Conservation (phyloP, 179 eudicot genomes). For the Beta macrorhiza region DNA sequence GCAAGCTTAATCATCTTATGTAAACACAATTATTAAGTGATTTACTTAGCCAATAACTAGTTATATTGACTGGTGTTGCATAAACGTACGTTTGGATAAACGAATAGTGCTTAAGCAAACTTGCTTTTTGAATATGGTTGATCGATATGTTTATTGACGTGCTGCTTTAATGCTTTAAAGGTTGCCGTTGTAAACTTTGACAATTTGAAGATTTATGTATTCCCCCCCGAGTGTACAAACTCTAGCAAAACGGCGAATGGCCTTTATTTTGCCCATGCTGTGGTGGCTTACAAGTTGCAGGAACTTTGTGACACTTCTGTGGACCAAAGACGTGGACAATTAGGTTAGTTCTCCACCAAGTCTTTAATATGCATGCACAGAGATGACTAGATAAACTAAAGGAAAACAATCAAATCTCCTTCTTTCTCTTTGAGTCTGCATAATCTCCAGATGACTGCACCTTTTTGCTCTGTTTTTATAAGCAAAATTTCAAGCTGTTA, state of each 20-base stretch:
- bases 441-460: no score
- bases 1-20: no score
- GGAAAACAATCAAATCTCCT: not conserved
- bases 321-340: slow-evolving; percentile 19
- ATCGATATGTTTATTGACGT: not conserved
- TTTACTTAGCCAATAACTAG: not conserved
- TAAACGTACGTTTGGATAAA: not conserved
- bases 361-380: no score
- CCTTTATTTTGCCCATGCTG: slow-evolving; percentile 22
- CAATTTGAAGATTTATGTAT: slow-evolving; percentile 41
- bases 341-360: slow-evolving; percentile 24
- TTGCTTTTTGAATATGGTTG: not conserved
- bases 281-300: slow-evolving; percentile 30
- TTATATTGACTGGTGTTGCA: not conserved
- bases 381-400: not conserved
- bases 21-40: not conserved
- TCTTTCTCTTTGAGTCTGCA: not conserved
- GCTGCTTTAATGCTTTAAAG: slow-evolving; percentile 39
- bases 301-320: slow-evolving; percentile 36
- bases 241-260: slow-evolving; percentile 16
- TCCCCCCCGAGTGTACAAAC: slow-evolving; percentile 35
- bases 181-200: slow-evolving; percentile 46
- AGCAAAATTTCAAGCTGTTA: no score
- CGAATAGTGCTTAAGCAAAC: not conserved
- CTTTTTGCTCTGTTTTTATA: no score